phyloP scores from a whole-genome alignment of 306 rosid genomes.

The Citrullus mucosospermus region DNA sequence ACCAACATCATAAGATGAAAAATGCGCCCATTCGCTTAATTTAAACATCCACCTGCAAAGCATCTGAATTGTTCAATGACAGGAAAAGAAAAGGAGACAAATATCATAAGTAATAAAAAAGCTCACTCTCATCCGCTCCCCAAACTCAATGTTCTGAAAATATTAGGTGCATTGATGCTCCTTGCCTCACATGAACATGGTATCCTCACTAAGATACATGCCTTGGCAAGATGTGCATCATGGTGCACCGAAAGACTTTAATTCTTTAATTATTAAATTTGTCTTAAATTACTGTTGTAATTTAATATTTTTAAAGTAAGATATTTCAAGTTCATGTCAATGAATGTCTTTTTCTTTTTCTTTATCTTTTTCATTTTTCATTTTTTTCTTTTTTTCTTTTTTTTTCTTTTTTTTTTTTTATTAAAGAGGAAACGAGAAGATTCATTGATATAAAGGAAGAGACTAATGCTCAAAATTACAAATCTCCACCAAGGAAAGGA shows the following conservation, averaged over 20 bases:
- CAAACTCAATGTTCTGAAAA: background rate
- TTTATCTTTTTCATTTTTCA: too few species aligned
- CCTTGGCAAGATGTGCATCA: background rate
- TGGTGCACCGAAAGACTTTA: background rate
- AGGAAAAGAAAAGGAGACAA: background rate
- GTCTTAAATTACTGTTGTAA: background rate
- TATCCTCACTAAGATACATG: background rate
- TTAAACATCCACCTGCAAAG: constrained; percentile 79
- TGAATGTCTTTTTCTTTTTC: background rate
- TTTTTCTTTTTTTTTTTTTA: too few species aligned
- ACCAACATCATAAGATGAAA: constrained; percentile 83
- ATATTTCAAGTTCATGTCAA: background rate
- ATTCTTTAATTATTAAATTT: background rate
- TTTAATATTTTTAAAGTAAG: background rate
- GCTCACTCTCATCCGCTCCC: background rate
- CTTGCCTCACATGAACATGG: background rate
- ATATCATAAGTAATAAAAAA: background rate
- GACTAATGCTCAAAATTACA: too few species aligned
- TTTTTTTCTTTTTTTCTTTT: background rate
- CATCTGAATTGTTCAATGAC: background rate
- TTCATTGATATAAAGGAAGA: too few species aligned
- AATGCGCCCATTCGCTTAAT: constrained; percentile 92
- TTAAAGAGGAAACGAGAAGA: too few species aligned
- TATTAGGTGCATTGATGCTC: background rate
- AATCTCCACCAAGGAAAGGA: too few species aligned